These are phyloP conservation scores for Plectranthus barbatus DNA, from an alignment of 257 asterid species.

Conservation along the genomic window DNA sequence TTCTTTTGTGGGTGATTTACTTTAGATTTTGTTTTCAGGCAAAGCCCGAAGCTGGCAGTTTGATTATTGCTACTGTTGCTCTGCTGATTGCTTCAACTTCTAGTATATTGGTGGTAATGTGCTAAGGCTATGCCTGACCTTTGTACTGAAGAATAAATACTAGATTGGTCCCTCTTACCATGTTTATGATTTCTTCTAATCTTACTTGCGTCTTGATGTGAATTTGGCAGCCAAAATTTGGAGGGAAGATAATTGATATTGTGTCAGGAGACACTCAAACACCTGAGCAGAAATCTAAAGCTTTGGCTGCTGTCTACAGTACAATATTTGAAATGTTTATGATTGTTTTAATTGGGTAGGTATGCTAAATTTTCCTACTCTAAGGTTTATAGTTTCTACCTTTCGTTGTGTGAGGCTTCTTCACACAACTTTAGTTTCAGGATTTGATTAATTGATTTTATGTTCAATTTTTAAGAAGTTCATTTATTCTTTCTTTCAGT, in stretches of 20 bases:
- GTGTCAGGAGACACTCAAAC: constrained; percentile 60
- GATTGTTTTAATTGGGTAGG: constrained; percentile 70
- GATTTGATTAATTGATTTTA: neutral
- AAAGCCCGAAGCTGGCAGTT: constrained; percentile 59
- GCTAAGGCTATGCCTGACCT: constrained; percentile 6
- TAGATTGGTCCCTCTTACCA: neutral
- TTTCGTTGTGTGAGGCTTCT: neutral
- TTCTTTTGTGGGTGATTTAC: constrained; percentile 5
- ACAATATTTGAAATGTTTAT: constrained; percentile 50
- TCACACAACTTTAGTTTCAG: neutral
- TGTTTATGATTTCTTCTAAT: constrained; percentile 2
- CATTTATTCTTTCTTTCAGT: constrained; percentile 33
- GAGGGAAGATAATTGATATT: constrained; percentile 69
- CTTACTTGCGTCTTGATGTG: constrained; percentile 6
- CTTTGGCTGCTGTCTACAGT: constrained; percentile 52
- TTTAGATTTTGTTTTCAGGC: constrained; percentile 42
- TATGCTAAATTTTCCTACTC: constrained; percentile 17
- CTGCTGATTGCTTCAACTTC: constrained; percentile 71
- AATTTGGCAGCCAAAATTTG: constrained; percentile 62
- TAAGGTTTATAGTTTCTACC: neutral
- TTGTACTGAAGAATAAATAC: neutral
- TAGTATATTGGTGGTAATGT: constrained; percentile 62
- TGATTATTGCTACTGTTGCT: constrained; percentile 62
- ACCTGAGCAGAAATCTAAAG: constrained; percentile 55
- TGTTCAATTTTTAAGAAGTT: constrained; percentile 6